These are phyloP conservation scores for Rhizophora apiculata DNA, from an alignment of 345 rosid species.

Conservation along the genomic window DNA sequence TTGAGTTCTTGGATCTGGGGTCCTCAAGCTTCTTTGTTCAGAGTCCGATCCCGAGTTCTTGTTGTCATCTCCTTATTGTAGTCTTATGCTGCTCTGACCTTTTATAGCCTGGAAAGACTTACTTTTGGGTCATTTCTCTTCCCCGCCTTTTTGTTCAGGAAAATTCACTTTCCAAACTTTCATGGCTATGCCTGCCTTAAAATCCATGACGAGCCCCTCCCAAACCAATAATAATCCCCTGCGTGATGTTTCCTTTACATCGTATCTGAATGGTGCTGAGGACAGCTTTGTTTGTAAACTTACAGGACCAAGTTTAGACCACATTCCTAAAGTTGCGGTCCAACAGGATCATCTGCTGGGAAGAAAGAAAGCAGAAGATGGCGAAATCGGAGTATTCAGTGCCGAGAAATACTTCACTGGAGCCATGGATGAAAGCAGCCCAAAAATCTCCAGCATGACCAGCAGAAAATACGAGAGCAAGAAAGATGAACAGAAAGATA, in stretches of 20 bases:
- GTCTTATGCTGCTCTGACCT: no score
- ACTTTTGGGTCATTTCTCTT: background rate
- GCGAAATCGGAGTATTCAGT: conserved; percentile 72
- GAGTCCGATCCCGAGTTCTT: conserved; percentile 7
- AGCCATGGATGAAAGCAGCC: conserved; percentile 40
- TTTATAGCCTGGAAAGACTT: no score
- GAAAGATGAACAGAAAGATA: conserved; percentile 12
- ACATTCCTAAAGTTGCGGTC: background rate
- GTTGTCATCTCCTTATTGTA: conserved; percentile 5
- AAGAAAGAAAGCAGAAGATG: conserved; percentile 43
- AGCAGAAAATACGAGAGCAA: conserved; percentile 17
- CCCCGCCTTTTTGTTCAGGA: background rate
- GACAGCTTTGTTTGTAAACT: conserved; percentile 37
- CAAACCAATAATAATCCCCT: conserved; percentile 19
- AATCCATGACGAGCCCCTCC: conserved; percentile 25
- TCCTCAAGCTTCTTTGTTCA: conserved; percentile 3
- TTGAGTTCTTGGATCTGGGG: conserved; percentile 8
- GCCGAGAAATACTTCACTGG: conserved; percentile 87
- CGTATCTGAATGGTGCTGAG: conserved; percentile 41
- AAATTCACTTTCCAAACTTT: background rate
- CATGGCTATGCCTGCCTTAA: conserved; percentile 38
- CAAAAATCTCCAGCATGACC: conserved; percentile 28
- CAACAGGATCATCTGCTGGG: conserved; percentile 13
- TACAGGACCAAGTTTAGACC: conserved; percentile 17
- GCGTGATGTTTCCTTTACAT: conserved; percentile 48